These are phyloP conservation scores for Beauveria asiatica DNA, from an alignment of 2,329 filamentous ascomycete species.

Conservation along the genomic window DNA sequence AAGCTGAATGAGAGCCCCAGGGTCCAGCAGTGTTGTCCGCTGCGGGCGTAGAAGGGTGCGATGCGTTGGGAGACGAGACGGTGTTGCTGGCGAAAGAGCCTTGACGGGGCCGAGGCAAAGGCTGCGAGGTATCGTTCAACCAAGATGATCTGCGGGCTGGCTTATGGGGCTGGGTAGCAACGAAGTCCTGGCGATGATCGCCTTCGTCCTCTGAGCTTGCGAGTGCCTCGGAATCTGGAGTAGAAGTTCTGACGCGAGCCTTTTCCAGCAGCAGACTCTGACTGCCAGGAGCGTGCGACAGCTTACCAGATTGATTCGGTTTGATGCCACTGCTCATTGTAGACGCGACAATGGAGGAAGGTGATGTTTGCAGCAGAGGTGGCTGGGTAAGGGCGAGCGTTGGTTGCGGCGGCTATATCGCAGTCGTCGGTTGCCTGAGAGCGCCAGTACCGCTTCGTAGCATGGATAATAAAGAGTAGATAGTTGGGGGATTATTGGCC, in stretches of 20 bases:
- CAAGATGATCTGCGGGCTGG: conserved; percentile 70
- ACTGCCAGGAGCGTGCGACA: conserved; percentile 42
- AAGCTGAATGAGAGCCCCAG: conserved; percentile 47
- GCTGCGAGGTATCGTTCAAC: conserved; percentile 72
- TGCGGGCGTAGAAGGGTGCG: conserved; percentile 73
- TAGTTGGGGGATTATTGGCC: background rate
- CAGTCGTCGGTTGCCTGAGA: conserved; percentile 10
- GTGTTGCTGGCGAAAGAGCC: conserved; percentile 67
- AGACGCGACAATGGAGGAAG: conserved; percentile 10
- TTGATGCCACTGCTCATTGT: conserved; percentile 48
- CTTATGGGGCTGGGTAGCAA: conserved; percentile 44
- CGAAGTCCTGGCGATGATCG: conserved; percentile 54
- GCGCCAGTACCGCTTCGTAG: conserved; percentile 4
- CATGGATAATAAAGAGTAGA: background rate
- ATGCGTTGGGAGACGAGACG: conserved; percentile 64
- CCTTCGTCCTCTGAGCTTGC: conserved; percentile 91
- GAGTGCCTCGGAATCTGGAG: conserved; percentile 87
- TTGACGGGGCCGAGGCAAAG: conserved; percentile 57
- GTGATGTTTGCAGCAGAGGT: conserved; percentile 38
- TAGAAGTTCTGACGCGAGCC: conserved; percentile 69
- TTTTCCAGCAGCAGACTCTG: conserved; percentile 66
- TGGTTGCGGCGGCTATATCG: background rate
- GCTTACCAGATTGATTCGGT: conserved; percentile 41
- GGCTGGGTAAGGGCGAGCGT: conserved; percentile 9
- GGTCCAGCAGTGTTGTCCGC: conserved; percentile 47